These are phyloP conservation scores for Exophiala alcalophila DNA, from an alignment of 2,329 filamentous ascomycete genomes.

Conservation along the genomic window DNA sequence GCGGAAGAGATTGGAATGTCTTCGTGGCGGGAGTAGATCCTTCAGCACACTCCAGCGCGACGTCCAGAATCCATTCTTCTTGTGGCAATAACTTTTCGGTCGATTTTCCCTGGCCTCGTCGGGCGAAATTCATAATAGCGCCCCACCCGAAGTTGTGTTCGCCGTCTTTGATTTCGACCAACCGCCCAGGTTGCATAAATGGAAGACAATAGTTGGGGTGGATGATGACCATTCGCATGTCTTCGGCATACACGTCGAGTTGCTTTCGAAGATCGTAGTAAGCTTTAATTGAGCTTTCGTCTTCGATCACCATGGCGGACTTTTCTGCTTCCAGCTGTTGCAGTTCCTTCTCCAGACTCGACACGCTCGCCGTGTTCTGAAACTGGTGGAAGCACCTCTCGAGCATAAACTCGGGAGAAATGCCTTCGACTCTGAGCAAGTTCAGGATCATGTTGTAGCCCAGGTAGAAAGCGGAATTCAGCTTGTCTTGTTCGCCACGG, in stretches of 20 bases:
- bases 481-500: slow-evolving; percentile 90
- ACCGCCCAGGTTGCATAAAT: slow-evolving; percentile 81
- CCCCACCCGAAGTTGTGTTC: slow-evolving; percentile 93
- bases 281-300: slow-evolving; percentile 85
- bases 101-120: slow-evolving; percentile 64
- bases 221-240: slow-evolving; percentile 88
- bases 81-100: slow-evolving; percentile 69
- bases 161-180: slow-evolving; percentile 79
- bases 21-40: slow-evolving; percentile 52
- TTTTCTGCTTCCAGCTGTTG: slow-evolving; percentile 73
- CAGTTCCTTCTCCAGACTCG: slow-evolving; percentile 77
- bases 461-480: slow-evolving; percentile 96
- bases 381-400: slow-evolving; percentile 98
- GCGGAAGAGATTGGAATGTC: slow-evolving; percentile 64
- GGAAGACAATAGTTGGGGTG: slow-evolving; percentile 82
- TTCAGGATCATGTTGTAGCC: slow-evolving; percentile 99
- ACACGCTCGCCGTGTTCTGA: slow-evolving; percentile 87
- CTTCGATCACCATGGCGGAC: slow-evolving; percentile 70
- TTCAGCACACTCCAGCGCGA: slow-evolving; percentile 65
- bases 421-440: slow-evolving; percentile 94
- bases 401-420: slow-evolving; percentile 98
- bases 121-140: slow-evolving; percentile 71
- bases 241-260: slow-evolving; percentile 75
- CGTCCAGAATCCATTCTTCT: slow-evolving; percentile 77
- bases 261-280: slow-evolving; percentile 90